Percentiles rank a stretch among this genome's conserved stretches.
Evolutionary conservation across 129 eudicot species (phyloP).

Genomic region (Tagetes patula): DNA sequence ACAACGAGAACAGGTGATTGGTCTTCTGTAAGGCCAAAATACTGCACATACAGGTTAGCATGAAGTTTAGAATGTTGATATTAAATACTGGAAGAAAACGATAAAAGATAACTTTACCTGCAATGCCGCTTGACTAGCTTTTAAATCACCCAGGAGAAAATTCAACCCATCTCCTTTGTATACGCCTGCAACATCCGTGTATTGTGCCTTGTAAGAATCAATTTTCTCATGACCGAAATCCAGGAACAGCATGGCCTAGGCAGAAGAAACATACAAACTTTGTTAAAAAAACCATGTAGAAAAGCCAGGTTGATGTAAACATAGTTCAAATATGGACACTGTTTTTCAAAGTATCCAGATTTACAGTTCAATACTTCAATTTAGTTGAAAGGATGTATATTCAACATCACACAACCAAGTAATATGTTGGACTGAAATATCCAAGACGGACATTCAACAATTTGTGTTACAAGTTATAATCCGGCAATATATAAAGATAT

Average conservation of each 20-base stretch:
- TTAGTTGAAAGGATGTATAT: neutral
- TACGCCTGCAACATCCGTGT: slow-evolving; percentile 48
- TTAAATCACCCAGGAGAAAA: slow-evolving; percentile 69
- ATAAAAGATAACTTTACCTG: slow-evolving; percentile 34
- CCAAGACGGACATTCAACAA: no score
- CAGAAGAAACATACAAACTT: slow-evolving; percentile 13
- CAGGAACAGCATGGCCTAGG: slow-evolving; percentile 61
- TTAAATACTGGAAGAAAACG: neutral
- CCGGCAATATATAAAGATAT: neutral
- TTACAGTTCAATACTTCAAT: neutral
- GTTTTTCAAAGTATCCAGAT: neutral
- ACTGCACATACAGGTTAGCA: slow-evolving; percentile 46
- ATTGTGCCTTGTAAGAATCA: slow-evolving; percentile 52
- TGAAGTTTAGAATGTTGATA: slow-evolving; percentile 11
- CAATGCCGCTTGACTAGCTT: slow-evolving; percentile 54
- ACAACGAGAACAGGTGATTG: slow-evolving; percentile 73
- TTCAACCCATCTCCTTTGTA: slow-evolving; percentile 65
- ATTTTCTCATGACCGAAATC: slow-evolving; percentile 53
- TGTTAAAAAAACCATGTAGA: neutral
- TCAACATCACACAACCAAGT: neutral
- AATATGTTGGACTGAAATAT: no score
- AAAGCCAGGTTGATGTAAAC: neutral
- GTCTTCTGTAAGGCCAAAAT: slow-evolving; percentile 77
- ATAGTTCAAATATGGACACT: neutral
- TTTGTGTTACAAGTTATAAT: no score